Evolutionary conservation across 139 green algal genomes (phyloP).

Genomic region (Trebouxia sp.): DNA sequence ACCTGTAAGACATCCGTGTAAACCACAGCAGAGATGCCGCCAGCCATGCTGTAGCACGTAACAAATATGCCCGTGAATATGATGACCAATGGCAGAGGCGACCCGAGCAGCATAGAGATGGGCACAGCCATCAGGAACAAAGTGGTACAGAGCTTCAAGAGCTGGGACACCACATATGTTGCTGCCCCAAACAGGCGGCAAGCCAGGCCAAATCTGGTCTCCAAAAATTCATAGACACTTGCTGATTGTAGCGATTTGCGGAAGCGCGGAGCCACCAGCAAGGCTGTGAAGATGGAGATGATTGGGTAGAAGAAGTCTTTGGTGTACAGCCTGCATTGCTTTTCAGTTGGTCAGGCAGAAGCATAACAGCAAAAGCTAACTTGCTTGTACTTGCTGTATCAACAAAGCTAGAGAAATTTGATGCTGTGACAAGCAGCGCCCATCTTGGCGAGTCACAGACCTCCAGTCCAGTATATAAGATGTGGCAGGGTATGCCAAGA

Average conservation of each 20-base stretch:
- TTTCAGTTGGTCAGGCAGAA: background rate
- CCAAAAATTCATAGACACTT: slow-evolving; percentile 25
- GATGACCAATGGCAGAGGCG: slow-evolving; percentile 13
- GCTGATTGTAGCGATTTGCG: slow-evolving; percentile 11
- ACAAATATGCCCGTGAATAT: slow-evolving; percentile 28
- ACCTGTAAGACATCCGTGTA: slow-evolving; percentile 37
- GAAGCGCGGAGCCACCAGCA: slow-evolving; percentile 16
- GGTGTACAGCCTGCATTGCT: slow-evolving; percentile 23
- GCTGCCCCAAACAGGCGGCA: slow-evolving; percentile 22
- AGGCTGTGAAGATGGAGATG: slow-evolving; percentile 17
- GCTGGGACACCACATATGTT: slow-evolving; percentile 33
- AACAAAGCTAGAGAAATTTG: background rate
- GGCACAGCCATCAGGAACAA: slow-evolving; percentile 32
- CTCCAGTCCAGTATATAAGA: slow-evolving; percentile 28
- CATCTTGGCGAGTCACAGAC: background rate
- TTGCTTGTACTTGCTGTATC: no score
- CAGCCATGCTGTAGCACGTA: slow-evolving; percentile 29
- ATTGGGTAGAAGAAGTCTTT: slow-evolving; percentile 27
- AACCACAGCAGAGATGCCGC: slow-evolving; percentile 32
- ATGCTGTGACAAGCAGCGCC: background rate
- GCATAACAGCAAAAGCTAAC: background rate
- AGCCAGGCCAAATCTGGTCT: background rate
- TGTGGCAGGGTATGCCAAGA: slow-evolving; percentile 32
- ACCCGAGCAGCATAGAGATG: slow-evolving; percentile 20
- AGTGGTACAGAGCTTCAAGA: slow-evolving; percentile 29